Evolutionary conservation across 2,329 filamentous ascomycete species (phyloP).

Genomic region (Scortechinia acanthostroma): DNA sequence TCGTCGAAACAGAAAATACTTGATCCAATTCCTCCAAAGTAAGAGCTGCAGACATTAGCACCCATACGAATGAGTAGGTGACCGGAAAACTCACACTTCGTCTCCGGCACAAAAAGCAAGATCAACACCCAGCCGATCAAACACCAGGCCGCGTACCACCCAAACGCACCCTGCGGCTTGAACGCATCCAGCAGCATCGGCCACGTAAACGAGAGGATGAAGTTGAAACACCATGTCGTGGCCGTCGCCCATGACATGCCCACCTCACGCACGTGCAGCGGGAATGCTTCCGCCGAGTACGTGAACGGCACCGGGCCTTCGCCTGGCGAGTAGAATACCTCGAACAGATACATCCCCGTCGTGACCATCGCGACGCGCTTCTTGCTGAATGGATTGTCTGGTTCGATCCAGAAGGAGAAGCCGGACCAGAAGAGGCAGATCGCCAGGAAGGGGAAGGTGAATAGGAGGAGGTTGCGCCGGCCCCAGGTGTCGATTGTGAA

Average conservation of each 20-base stretch:
- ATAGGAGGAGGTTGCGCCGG: constrained; percentile 52
- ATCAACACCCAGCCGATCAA: constrained; percentile 14
- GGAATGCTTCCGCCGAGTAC: constrained; percentile 62
- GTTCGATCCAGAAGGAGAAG: constrained; percentile 36
- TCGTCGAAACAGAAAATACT: neutral
- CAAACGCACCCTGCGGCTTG: constrained; percentile 15
- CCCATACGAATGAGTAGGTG: constrained; percentile 11
- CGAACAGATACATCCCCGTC: constrained; percentile 39
- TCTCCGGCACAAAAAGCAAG: constrained; percentile 4
- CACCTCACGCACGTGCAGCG: constrained; percentile 51
- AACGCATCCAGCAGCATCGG: constrained; percentile 14
- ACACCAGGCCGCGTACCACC: constrained; percentile 17
- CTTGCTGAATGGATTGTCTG: constrained; percentile 20
- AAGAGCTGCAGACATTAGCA: constrained; percentile 7
- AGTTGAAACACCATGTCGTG: constrained; percentile 38
- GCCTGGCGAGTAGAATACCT: constrained; percentile 45
- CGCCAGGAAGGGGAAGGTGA: constrained; percentile 60
- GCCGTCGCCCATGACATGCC: constrained; percentile 53
- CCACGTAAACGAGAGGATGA: constrained; percentile 18
- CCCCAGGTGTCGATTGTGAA: constrained; percentile 66
- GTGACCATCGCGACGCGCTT: constrained; percentile 34
- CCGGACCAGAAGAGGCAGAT: constrained; percentile 35
- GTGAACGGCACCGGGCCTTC: constrained; percentile 60
- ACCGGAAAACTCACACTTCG: neutral
- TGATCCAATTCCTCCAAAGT: neutral